Conservation (phyloP, 2,329 filamentous ascomycete genomes). For the Colletotrichum destructivum region DNA sequence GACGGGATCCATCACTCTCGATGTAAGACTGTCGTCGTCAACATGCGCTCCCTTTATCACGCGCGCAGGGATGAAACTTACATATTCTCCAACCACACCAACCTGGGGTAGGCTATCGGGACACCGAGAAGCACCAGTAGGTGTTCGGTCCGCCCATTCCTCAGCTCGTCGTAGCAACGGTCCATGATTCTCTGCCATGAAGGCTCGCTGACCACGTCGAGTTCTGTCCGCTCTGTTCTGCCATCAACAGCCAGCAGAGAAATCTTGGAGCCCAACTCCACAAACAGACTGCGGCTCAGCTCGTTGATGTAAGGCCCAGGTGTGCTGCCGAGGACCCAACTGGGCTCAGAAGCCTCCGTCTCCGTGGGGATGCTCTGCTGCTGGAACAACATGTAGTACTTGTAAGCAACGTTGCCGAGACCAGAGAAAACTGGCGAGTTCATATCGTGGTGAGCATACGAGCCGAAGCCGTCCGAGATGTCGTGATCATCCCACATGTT, state of each 20-base stretch:
- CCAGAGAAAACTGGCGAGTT: conserved; percentile 90
- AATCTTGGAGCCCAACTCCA: conserved; percentile 84
- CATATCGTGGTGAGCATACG: conserved; percentile 94
- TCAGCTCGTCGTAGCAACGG: conserved; percentile 84
- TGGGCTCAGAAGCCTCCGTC: conserved; percentile 86
- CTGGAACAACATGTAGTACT: conserved; percentile 99
- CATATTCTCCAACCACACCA: conserved; percentile 80
- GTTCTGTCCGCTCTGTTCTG: conserved; percentile 88
- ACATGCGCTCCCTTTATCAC: conserved; percentile 39
- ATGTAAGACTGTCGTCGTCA: conserved; percentile 77
- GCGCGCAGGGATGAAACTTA: conserved; percentile 55
- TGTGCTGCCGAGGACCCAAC: conserved; percentile 85
- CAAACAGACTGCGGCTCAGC: conserved; percentile 86
- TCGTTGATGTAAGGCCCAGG: conserved; percentile 94
- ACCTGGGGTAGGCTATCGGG: conserved; percentile 84
- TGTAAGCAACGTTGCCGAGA: conserved; percentile 92
- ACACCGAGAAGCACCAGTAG: conserved; percentile 90
- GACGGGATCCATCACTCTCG: conserved; percentile 86
- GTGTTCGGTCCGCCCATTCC: conserved; percentile 89
- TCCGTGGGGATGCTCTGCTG: conserved; percentile 91
- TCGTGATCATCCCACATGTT: conserved; percentile 99
- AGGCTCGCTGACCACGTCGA: conserved; percentile 84
- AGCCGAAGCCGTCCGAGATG: conserved; percentile 92
- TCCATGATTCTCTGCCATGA: conserved; percentile 92
- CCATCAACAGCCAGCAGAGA: conserved; percentile 91